Evolutionary conservation across 225 moss, liverwort and hornwort species (phyloP).

Genomic region (Physcomitrium patens): DNA sequence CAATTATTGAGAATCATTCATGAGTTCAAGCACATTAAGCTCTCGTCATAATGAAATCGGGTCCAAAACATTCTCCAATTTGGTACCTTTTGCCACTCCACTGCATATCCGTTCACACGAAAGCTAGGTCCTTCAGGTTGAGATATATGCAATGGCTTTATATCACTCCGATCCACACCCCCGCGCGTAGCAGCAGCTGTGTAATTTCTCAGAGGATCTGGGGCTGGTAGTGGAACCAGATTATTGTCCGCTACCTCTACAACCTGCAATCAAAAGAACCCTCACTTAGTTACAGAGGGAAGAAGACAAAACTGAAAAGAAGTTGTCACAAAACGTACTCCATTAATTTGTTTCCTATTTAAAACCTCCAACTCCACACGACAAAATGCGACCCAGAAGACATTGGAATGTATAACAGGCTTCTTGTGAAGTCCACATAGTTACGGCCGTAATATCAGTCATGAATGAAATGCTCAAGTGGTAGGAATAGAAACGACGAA

Average conservation of each 20-base stretch:
- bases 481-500: slow-evolving; percentile 12
- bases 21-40: not conserved
- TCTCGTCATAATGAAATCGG: slow-evolving; percentile 11
- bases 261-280: slow-evolving; percentile 34
- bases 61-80: slow-evolving; percentile 6
- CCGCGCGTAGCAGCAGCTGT: slow-evolving; percentile 74
- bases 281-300: slow-evolving; percentile 2
- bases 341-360: not conserved
- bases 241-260: slow-evolving; percentile 72
- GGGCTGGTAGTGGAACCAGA: slow-evolving; percentile 75
- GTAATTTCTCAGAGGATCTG: slow-evolving; percentile 83
- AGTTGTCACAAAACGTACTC: not conserved
- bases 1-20: not conserved
- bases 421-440: not conserved
- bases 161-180: slow-evolving; percentile 69
- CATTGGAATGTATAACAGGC: not conserved
- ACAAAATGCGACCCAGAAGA: not conserved
- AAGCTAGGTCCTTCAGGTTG: slow-evolving; percentile 91
- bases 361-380: not conserved
- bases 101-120: slow-evolving; percentile 79
- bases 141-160: slow-evolving; percentile 71
- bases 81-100: slow-evolving; percentile 84
- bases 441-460: not conserved
- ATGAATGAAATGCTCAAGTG: not conserved
- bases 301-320: not conserved